Base-by-base conservation (phyloP, 441 rosid species). In the Euphorbia celastroides region DNA sequence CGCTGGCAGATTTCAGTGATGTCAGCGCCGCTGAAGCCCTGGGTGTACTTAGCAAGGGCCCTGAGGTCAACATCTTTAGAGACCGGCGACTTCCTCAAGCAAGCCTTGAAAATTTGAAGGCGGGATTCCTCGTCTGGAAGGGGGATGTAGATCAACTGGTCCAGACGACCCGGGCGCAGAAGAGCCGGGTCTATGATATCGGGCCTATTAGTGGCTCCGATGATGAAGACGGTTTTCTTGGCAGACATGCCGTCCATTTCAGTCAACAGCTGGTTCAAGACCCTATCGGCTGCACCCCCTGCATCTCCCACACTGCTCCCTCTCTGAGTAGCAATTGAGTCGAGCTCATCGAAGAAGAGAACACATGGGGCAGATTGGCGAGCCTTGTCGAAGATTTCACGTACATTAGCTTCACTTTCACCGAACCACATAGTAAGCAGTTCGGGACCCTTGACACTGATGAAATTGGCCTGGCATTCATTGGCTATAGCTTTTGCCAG, bases 161-260 rank as follows among this genome's bases (percentile, higher is more conserved):
- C 92, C 22, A 87, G 92, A 68, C 88, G 89, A 10, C 92, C 89
- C 10, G 89, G 92, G 51, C 86, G 85, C 58, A 87, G 61, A 62
- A 87, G 85, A 12, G 92, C 92, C 14, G 89, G 86, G 60, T 86
- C 92, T 16, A 86, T 86, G 27, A 86, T 86, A 72, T 86, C 92
- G 12, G 89, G 92, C 67, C 92, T 83, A 73, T 86, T 84, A 31
- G 85, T 86, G 12, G 89, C 92, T 26, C 92, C 89, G 26, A 86
- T 86, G 28, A 84, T 86, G 66, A 86, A 84, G 57, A 86, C 92
- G 25, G 89, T 86, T 70, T 88, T 84, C 76, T 88, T 84, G 0
- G 90, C 87, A 26, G 90, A 80, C 92, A 88, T 88, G 68, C 88
- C 92, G 77, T 88, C 95, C 95, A 88, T 88, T 76, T 86, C 90